These are phyloP conservation scores for Didymella segeticola DNA, from an alignment of 2,329 filamentous ascomycete species.

Conservation along the genomic window DNA sequence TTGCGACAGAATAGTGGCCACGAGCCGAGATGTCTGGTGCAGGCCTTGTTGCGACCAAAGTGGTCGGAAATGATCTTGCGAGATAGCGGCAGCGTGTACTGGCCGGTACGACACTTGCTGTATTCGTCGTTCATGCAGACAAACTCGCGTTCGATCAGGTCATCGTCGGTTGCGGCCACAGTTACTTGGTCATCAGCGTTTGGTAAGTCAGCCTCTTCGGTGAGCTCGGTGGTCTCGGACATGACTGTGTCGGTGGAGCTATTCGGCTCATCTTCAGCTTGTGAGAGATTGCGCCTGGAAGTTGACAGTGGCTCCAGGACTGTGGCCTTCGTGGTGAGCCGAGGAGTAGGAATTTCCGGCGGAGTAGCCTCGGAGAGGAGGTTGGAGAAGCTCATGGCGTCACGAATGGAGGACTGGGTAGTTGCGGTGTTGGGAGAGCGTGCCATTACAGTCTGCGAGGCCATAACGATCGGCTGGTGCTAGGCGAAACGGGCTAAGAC, in stretches of 20 bases:
- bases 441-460: conserved; percentile 4
- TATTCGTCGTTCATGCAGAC: conserved; percentile 42
- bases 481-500: not conserved
- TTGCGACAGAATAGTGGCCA: conserved; percentile 50
- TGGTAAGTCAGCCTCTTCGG: not conserved
- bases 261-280: not conserved
- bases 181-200: not conserved
- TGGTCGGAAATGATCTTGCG: conserved; percentile 51
- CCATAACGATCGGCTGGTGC: conserved; percentile 3
- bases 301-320: conserved; percentile 12
- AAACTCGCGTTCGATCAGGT: conserved; percentile 36
- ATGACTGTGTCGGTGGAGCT: conserved; percentile 15
- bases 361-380: conserved; percentile 19
- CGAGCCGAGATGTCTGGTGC: conserved; percentile 36
- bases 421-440: conserved; percentile 3
- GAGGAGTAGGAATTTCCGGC: not conserved
- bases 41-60: conserved; percentile 50
- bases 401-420: conserved; percentile 20
- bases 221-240: conserved; percentile 4
- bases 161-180: conserved; percentile 3
- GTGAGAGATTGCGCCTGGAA: conserved; percentile 5
- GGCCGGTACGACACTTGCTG: conserved; percentile 41
- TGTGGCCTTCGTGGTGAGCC: not conserved
- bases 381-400: conserved; percentile 35
- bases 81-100: conserved; percentile 41